Base-by-base conservation (phyloP, 2,329 filamentous ascomycete genomes). In the Verticillium zaregamsianum region DNA sequence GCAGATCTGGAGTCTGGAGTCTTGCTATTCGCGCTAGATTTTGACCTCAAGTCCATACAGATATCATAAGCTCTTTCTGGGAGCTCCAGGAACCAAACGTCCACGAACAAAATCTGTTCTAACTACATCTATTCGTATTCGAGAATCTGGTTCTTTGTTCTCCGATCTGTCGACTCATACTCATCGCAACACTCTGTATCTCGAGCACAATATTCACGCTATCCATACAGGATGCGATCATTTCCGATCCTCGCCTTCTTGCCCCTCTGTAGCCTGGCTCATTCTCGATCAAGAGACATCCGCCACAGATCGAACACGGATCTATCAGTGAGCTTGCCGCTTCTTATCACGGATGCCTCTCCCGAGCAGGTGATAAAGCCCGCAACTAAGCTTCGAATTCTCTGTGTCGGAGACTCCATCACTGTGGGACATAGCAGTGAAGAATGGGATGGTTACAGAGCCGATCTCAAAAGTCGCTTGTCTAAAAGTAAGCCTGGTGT, bases 371-470 rank as follows among this genome's bases (percentile, higher is more conserved):
- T 62, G 15, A 65, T 72, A 37, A 69, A 68, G 49, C 60, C 64
- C 2, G 69, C 67, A 8, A 70, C 67, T 2, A 68, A 75, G 33
- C 66, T 77, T 4, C 74, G 75, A 9, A 74, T 77, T 31, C 71
- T 77, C 6, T 69, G 72, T 25, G 70, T 72, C 4, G 75, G 75
- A 3, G 75, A 77, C 59, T 77, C 75, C 5, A 75, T 77, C 58
- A 77, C 75, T 2, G 66, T 67, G 3, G 75, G 75, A 3, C 69
- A 62, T 52, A 55, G 66, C 5, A 75, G 74, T 45, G 65, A 71
- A 25, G 70, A 76, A 35, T 72, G 73, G 12, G 73, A 76, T 55
- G 75, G 74, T 6, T 77, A 75, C 62, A 67, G 74, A 25, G 65
- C 68, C 4, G 63, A 66, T 55, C 65, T 77, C 14, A 61, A 65